Evolutionary conservation across 805 yeast species (phyloP).

Genomic region (Kodamaea jinghongensis): DNA sequence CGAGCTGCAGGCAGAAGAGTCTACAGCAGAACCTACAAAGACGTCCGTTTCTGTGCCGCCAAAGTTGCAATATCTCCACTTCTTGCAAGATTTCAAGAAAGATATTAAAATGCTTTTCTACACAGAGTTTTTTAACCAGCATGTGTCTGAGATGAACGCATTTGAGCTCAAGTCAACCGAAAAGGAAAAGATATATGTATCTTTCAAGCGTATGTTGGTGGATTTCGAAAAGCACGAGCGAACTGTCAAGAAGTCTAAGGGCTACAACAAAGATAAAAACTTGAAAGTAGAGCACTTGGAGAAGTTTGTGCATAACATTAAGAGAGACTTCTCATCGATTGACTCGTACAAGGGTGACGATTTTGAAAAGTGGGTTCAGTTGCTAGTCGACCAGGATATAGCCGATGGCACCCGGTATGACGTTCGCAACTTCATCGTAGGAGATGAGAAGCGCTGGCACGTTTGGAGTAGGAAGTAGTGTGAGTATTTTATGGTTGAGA

Average conservation of each 20-base stretch:
- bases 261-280: conserved; percentile 19
- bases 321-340: conserved; percentile 4
- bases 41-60: conserved; percentile 6
- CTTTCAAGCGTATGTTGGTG: conserved; percentile 24
- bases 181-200: conserved; percentile 24
- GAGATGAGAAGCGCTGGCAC: conserved; percentile 37
- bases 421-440: conserved; percentile 36
- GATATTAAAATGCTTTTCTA: conserved; percentile 27
- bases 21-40: no score
- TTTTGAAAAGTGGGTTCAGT: conserved; percentile 5
- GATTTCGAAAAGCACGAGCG: conserved; percentile 31
- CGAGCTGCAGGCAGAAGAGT: neutral
- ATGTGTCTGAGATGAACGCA: conserved; percentile 13
- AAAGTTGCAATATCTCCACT: conserved; percentile 18
- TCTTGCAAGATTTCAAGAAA: conserved; percentile 29
- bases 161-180: conserved; percentile 15
- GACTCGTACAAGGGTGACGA: neutral
- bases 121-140: conserved; percentile 23
- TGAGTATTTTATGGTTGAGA: no score
- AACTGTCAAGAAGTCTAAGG: conserved; percentile 17
- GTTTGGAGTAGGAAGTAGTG: no score
- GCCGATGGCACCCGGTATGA: conserved; percentile 19
- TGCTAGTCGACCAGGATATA: neutral
- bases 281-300: conserved; percentile 28
- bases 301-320: conserved; percentile 16